Evolutionary conservation across 805 yeast species (phyloP), one percentile per base, ranked within the genome.

Genomic region (Lachancea mirantina): DNA sequence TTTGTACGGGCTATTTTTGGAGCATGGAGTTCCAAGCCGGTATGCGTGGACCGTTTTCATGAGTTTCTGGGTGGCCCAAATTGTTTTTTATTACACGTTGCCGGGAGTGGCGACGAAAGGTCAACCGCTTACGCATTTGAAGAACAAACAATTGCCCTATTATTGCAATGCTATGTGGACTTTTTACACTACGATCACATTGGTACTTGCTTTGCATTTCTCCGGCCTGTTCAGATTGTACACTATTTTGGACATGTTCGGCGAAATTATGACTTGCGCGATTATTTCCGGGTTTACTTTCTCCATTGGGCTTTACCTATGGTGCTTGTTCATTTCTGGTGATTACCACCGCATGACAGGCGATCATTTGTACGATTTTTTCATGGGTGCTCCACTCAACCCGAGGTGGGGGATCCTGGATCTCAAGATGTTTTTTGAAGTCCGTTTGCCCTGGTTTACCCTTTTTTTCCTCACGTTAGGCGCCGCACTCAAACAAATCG

Each of bases 81-180:
- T 70, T 9, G 40, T 72, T 10, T 77, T 88, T 46, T 89, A 89
- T 61, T 77, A 80, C 49, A 76, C 78, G 6, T 68, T 89, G 47
- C 98, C 98, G 2, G 97, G 97, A 35, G 66, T 89, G 29, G 84
- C 92, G 88, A 84, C 95, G 21, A 78, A 85, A 57, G 98, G 98
- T 32, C 94, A 87, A 53, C 96, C 95, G 5, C 75, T 92, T 52
- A 67, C 72, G 4, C 97, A 92, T 55, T 64, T 83, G 61, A 68
- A 82, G 46, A 76, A 78, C 55, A 74, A 74, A 51, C 94, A 85
- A 49, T 69, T 92, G 58, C 92, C 94, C 4, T 92, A 92, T 64
- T 88, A 65, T 63, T 92, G 98, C 64, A 92, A 88, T 57, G 96
- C 98, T 1, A 72, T 84, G 65, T 75, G 78, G 72, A 64, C 95